These are phyloP conservation scores for Misopates orontium DNA, from an alignment of 257 asterid genomes.

Conservation along the genomic window DNA sequence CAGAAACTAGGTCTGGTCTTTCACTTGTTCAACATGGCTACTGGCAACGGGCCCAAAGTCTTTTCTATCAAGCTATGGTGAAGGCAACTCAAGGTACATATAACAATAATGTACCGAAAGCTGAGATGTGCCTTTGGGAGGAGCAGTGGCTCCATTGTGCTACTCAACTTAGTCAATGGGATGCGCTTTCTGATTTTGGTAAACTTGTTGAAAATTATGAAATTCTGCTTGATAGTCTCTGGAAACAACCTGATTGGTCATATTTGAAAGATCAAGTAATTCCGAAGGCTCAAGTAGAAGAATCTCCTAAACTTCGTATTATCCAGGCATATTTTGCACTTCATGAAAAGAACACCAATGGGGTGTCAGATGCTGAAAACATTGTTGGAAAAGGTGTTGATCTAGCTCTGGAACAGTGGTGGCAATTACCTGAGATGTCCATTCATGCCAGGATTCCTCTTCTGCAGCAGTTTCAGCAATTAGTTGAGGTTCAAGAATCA, in stretches of 20 bases:
- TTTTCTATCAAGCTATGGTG: constrained; percentile 96
- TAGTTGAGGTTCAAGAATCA: constrained; percentile 98
- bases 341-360: constrained; percentile 90
- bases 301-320: constrained; percentile 91
- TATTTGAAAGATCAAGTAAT: constrained; percentile 88
- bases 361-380: constrained; percentile 89
- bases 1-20: constrained; percentile 96
- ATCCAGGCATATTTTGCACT: constrained; percentile 96
- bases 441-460: constrained; percentile 92
- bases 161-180: constrained; percentile 97
- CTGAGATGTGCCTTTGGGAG: constrained; percentile 99
- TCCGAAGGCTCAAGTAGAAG: constrained; percentile 98
- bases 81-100: constrained; percentile 99
- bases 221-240: constrained; percentile 86
- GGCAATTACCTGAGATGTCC: constrained; percentile 99
- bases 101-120: constrained; percentile 93
- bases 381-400: constrained; percentile 94
- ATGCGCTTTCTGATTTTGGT: constrained; percentile 89
- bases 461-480: constrained; percentile 96
- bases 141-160: constrained; percentile 99
- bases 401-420: constrained; percentile 99
- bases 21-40: constrained; percentile 99
- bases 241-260: constrained; percentile 99
- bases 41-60: constrained; percentile 97
- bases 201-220: constrained; percentile 93